These are phyloP conservation scores for Kockovaella imperatae DNA, from an alignment of 768 basidiomycete genomes.

Conservation along the genomic window DNA sequence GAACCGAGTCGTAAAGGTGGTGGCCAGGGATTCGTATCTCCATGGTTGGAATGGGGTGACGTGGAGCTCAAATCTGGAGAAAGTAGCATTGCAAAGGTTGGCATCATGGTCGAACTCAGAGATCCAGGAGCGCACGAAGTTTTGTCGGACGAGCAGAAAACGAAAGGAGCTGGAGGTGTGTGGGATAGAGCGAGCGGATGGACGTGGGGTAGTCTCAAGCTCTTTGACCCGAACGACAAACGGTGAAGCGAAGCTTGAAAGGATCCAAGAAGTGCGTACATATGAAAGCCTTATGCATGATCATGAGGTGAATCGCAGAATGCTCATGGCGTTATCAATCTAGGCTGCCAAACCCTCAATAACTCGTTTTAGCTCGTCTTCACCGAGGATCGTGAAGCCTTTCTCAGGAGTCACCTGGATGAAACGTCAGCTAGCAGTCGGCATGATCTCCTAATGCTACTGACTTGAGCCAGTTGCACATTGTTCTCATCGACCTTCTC, in stretches of 20 bases:
- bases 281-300: constrained; percentile 10
- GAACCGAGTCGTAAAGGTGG: constrained; percentile 90
- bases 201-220: constrained; percentile 36
- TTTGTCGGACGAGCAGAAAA: constrained; percentile 25
- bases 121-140: constrained; percentile 24
- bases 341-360: constrained; percentile 58
- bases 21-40: constrained; percentile 72
- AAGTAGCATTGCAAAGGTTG: constrained; percentile 6
- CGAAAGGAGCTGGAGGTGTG: constrained; percentile 34
- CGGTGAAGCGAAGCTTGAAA: neutral
- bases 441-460: constrained; percentile 16
- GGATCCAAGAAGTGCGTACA: no score
- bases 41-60: constrained; percentile 87
- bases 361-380: constrained; percentile 68
- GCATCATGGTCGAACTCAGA: constrained; percentile 34
- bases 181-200: constrained; percentile 40
- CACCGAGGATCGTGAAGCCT: constrained; percentile 86
- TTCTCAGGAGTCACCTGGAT: constrained; percentile 65
- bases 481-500: constrained; percentile 99
- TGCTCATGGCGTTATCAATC: no score
- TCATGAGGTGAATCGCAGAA: neutral
- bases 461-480: constrained; percentile 87
- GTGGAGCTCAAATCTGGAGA: constrained; percentile 52
- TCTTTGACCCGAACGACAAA: constrained; percentile 21
- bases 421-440: neutral